These are phyloP conservation scores for Candida silvicultrix DNA, from an alignment of 805 yeast genomes.

Conservation along the genomic window DNA sequence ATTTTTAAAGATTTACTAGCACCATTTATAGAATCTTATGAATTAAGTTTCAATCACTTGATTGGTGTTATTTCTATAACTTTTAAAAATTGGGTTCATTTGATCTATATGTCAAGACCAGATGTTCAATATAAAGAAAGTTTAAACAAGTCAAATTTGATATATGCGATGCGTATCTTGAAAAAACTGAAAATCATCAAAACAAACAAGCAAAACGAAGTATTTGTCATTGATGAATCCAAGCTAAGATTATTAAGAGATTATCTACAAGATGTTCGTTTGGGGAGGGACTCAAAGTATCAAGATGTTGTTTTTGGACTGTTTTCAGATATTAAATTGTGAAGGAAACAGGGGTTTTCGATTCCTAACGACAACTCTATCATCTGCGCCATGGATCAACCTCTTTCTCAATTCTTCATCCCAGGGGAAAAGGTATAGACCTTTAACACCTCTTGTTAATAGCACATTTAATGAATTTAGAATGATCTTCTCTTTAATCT, in stretches of 20 bases:
- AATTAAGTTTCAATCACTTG: constrained; percentile 12
- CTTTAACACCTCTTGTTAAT: constrained; percentile 39
- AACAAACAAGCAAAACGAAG: constrained; percentile 7
- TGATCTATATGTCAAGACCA: constrained; percentile 11
- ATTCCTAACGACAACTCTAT: constrained; percentile 1
- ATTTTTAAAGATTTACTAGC: constrained; percentile 11
- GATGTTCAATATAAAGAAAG: constrained; percentile 14
- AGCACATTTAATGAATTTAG: constrained; percentile 39
- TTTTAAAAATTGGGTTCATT: constrained; percentile 16
- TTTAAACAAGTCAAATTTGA: constrained; percentile 17
- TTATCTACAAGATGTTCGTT: constrained; percentile 9
- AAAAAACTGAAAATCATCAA: constrained; percentile 13
- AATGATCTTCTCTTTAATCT: constrained; percentile 33
- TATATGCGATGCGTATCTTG: constrained; percentile 15
- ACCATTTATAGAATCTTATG: constrained; percentile 20
- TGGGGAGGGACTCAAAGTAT: neutral
- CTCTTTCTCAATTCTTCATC: constrained; percentile 31
- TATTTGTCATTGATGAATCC: constrained; percentile 10
- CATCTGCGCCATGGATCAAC: constrained; percentile 14
- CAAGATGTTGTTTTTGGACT: neutral
- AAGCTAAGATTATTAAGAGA: constrained; percentile 3
- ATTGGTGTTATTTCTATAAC: constrained; percentile 8
- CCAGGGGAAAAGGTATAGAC: constrained; percentile 37
- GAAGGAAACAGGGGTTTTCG: too few relatives aligned
- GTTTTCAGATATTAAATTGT: neutral